Base-by-base conservation (phyloP, 2,329 filamentous ascomycete genomes). In the Talaromyces sp. region DNA sequence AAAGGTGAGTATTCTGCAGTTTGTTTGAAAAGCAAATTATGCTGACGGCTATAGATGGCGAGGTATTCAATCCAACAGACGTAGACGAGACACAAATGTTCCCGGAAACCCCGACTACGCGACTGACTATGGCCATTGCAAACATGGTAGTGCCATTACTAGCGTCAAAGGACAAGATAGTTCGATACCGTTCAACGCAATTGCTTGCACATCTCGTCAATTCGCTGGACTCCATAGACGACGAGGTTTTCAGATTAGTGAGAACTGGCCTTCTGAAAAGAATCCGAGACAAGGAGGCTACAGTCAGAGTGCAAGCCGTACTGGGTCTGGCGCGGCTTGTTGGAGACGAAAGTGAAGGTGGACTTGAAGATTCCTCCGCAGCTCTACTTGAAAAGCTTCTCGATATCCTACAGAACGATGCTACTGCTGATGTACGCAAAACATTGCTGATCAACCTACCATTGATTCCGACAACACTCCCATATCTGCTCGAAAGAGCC, bases 121-220 rank as follows among this genome's bases (percentile, higher is more conserved):
- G 93, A 59, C 85, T 98, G 27, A 91, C 88, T 0, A 87, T 88
- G 1, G 85, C 88, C 35, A 84, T 98, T 41, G 86, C 98, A 72
- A 86, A 87, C 62, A 84, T 88, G 7, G 79, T 95, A 22, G 82
- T 96, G 3, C 90, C 90, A 5, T 81, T 97, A n/a, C 83, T 97
- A 67, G 85, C 85, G 10, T 87, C 91, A 50, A 98, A 97, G 79
- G 95, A 99, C 79, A 98, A 97, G 78, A 90, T 90, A 66, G 90
- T 98, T 56, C 87, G 95, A 66, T 99, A 92, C 78, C 86, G 95
- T 66, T 88, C 93, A 4, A 96, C 94, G 0, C 95, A 99, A 75
- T 86, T 97, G 61, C 88, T 96, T 62, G 90, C 93, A 1, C 91
- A 97, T 75, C 89, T 97, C 68, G 90, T 99, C 79, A 97, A 97